Evolutionary conservation across 1,284 basidiomycete species (phyloP), one percentile per base, ranked within the genome.

Genomic region (Tylopilus orsonianus): DNA sequence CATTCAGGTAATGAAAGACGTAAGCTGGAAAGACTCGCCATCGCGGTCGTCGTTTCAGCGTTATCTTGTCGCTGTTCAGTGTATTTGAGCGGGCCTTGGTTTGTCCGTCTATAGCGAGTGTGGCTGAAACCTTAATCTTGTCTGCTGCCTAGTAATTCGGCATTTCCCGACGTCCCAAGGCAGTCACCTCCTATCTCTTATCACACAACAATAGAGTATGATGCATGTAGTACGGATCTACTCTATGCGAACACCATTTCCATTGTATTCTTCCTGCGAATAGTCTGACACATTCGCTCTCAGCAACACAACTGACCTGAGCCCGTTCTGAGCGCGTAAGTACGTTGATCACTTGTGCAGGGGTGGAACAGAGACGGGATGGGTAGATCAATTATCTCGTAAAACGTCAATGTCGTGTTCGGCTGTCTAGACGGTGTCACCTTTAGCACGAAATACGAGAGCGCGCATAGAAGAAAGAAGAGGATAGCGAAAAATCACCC

Each of bases 341-440:
- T 14, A 83, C 72, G 1, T 64, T 60, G 41, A 91, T 83, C 4
- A 85, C 85, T 50, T 79, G 18, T 81, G 78, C 29, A 91, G 67
- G n/a, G 91, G 69, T 3, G 79, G 61, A 14, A 81, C 53, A 0
- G 88, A 1, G 86, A 87, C 16, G 78, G 75, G 22, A 87, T 62
- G 0, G 79, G 79, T 2, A 88, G 87, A 53, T 91, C 83, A 16
- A 78, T 79, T 56, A 91, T 90, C 57, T 91, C 88, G 66, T 87
- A 89, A 65, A 87, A 87, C 2, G 88, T 91, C 59, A 91, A 61
- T 61, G 91, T 90, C 30, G 83, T 88, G 63, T 87, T 89, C 44
- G 90, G 62, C 60, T 90, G 87, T 2, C 83, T 88, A 1, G 85
- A 83, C 8, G 79, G 77, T 19, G 73, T 70, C 16, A 77, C 87